Base-by-base conservation (phyloP, 2,329 filamentous ascomycete species). In the Raffaelea arxii region DNA sequence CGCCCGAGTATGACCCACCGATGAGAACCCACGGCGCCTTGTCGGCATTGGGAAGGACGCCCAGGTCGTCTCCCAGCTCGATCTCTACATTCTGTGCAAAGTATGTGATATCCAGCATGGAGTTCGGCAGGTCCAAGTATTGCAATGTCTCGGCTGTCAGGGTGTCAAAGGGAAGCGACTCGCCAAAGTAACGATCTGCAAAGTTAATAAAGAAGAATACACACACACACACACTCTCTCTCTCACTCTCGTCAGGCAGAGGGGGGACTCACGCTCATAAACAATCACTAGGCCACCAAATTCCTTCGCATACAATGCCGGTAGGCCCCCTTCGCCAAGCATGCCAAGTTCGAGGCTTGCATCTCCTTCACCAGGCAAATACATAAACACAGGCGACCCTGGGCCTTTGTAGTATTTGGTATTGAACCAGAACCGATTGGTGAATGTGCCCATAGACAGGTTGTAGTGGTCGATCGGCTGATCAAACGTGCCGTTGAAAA, bases 1-100 rank as follows among this genome's bases (percentile, higher is more conserved):
- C 74, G 40, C 74, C 75, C 22, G 70, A 67, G 56, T 78, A 79
- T 1, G 71, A 75, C 7, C 74, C 74, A 21, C 75, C 75, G 16
- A 67, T 63, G 42, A 71, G 65, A 23, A 78, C 61, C 75, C 75
- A 78, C 0, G 75, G 74, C 5, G 72, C 71, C 41, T 69, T 63
- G 36, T 62, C 61, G 4, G 74, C 67, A 43, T 66, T 67, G 53
- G 67, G 74, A 48, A 57, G 35, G 18, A 40, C 24, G 14, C 62
- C 62, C 4, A 49, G 39, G 18, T 40, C 35, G 61, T 2, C 53
- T 51, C 74, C 74, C 46, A 77, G 77, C 0, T 72, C 70, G n/a
- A 76, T 61, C 6, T 65, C 54, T 12, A 70, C 71, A 44, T 67
- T 64, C 48, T 57, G 61, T 50, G 65, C 66, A 48, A 69, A 66